Percentiles rank a stretch among this genome's conserved stretches.
These are phyloP conservation scores for Erodium trifolium DNA, from an alignment of 441 rosid genomes.

Conservation along the genomic window DNA sequence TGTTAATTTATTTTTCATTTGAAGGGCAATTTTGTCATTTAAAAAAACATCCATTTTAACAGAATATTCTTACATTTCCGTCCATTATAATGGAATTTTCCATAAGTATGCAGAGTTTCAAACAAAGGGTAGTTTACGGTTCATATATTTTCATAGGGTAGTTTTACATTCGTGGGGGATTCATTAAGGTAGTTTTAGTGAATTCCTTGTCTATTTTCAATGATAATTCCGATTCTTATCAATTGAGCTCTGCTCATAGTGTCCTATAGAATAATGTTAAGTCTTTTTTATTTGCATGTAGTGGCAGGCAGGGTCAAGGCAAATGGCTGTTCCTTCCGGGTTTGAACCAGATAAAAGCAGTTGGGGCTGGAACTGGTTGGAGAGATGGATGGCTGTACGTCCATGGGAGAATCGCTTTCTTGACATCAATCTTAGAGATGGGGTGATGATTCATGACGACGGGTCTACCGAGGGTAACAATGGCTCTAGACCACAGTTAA, in stretches of 20 bases:
- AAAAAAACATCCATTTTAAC: no score
- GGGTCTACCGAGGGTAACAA: slow-evolving; percentile 35
- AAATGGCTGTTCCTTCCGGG: slow-evolving; percentile 49
- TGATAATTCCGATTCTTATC: neutral
- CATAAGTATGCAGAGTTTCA: no score
- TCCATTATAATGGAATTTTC: no score
- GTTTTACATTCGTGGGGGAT: no score
- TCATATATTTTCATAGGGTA: no score
- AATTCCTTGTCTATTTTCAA: no score
- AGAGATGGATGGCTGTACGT: slow-evolving; percentile 35
- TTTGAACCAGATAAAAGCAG: slow-evolving; percentile 93
- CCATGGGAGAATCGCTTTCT: slow-evolving; percentile 94
- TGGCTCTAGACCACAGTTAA: slow-evolving; percentile 45
- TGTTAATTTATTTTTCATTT: no score
- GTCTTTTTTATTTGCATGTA: slow-evolving; percentile 26
- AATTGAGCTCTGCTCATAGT: neutral
- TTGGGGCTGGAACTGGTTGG: slow-evolving; percentile 99
- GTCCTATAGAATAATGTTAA: neutral
- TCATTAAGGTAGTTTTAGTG: no score
- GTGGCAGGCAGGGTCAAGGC: slow-evolving; percentile 98
- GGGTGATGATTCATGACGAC: slow-evolving; percentile 52
- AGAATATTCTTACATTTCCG: no score
- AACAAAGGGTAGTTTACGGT: no score
- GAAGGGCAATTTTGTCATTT: no score
- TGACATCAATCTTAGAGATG: slow-evolving; percentile 78